A percentile compares a stretch with the other conserved stretches of the same genome.
phyloP scores from a whole-genome alignment of 805 yeast species.

The Kodamaea neixiangensis region DNA sequence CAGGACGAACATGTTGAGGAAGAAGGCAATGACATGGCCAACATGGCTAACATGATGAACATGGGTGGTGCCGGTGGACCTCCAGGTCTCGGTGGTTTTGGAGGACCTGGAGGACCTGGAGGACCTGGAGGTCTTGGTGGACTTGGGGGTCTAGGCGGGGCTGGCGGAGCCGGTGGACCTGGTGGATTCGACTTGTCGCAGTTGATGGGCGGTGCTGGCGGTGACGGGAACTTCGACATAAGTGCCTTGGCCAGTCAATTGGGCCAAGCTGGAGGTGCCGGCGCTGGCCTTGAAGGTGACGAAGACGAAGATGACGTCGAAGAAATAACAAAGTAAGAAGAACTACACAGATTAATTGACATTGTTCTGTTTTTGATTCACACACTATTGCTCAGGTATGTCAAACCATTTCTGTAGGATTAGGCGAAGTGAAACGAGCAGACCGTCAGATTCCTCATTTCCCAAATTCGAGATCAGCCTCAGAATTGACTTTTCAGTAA shows the following conservation, averaged over 20 bases:
- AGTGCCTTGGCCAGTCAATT: slow-evolving; percentile 44
- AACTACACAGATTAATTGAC: not conserved
- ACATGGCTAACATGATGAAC: slow-evolving; percentile 31
- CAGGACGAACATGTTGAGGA: slow-evolving; percentile 71
- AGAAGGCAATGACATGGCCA: slow-evolving; percentile 33
- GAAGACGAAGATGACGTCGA: slow-evolving; percentile 27
- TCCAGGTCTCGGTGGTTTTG: slow-evolving; percentile 37
- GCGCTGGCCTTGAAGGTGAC: slow-evolving; percentile 18
- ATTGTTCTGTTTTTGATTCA: not conserved
- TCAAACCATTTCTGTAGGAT: slow-evolving; percentile 4
- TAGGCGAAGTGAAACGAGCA: not conserved
- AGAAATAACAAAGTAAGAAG: slow-evolving; percentile 14
- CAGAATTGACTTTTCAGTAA: not conserved
- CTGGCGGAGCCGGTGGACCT: slow-evolving; percentile 27
- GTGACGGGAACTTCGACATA: slow-evolving; percentile 39
- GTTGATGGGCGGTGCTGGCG: slow-evolving; percentile 32
- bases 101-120: slow-evolving; percentile 32
- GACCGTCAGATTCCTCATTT: not conserved
- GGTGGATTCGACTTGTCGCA: slow-evolving; percentile 36
- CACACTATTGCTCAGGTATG: not conserved
- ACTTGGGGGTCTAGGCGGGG: slow-evolving; percentile 37
- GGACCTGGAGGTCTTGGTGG: slow-evolving; percentile 37
- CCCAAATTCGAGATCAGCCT: not conserved
- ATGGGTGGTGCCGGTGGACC: slow-evolving; percentile 33
- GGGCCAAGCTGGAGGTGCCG: slow-evolving; percentile 42